Conservation (phyloP, 2,329 filamentous ascomycete species). For the Metarhizium sp. region DNA sequence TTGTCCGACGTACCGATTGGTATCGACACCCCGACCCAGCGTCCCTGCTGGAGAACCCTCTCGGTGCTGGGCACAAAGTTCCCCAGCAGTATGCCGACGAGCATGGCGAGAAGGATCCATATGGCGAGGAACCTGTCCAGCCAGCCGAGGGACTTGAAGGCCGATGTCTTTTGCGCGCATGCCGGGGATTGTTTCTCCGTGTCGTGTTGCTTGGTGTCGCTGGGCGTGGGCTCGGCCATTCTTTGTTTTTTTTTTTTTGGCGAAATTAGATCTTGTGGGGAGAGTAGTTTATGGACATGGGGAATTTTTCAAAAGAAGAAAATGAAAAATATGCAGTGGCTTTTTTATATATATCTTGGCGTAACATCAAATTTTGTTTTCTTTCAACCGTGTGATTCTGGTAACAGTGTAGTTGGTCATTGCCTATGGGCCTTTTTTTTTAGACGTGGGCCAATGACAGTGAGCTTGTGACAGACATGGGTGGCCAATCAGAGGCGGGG, state of each 20-base stretch:
- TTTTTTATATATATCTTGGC: too few species aligned
- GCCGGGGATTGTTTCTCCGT: not conserved
- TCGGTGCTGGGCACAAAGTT: conserved; percentile 61
- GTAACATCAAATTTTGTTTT: not conserved
- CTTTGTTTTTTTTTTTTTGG: too few species aligned
- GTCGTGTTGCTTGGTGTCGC: not conserved
- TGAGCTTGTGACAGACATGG: not conserved
- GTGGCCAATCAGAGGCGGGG: not conserved
- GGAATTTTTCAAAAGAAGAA: too few species aligned
- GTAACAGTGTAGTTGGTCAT: too few species aligned
- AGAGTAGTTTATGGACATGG: too few species aligned
- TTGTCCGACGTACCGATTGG: not conserved
- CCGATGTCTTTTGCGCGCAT: conserved; percentile 17
- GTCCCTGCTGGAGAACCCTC: conserved; percentile 55
- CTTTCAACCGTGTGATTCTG: too few species aligned
- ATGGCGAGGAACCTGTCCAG: conserved; percentile 56
- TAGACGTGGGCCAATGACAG: conserved; percentile 1
- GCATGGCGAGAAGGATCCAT: conserved; percentile 75
- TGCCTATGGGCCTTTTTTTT: not conserved
- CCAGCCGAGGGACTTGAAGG: conserved; percentile 45
- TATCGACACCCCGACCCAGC: conserved; percentile 1
- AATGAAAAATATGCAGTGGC: too few species aligned
- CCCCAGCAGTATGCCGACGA: conserved; percentile 62
- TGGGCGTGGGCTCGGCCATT: not conserved
- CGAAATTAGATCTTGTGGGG: too few species aligned